Evolutionary conservation across 2,329 filamentous ascomycete genomes (phyloP).

Genomic region (Mariannaea elegans): DNA sequence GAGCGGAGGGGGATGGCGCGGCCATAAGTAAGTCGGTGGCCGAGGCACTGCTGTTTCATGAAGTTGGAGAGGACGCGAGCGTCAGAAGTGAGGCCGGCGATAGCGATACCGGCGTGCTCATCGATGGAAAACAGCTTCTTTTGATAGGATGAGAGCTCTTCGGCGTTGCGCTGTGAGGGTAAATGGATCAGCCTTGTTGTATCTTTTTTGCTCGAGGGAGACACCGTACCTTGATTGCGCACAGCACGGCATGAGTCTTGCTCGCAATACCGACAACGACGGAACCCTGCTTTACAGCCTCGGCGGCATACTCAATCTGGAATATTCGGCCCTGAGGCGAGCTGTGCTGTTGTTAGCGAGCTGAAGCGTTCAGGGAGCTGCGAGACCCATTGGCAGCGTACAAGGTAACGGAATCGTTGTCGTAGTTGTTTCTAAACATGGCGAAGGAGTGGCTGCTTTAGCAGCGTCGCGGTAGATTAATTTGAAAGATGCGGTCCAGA

Average conservation of each 20-base stretch:
- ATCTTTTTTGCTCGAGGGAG: constrained; percentile 5
- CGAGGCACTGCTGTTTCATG: constrained; percentile 99
- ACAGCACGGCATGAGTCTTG: constrained; percentile 97
- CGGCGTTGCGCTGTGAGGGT: constrained; percentile 84
- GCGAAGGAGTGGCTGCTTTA: constrained; percentile 34
- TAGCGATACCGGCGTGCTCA: constrained; percentile 93
- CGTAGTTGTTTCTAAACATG: constrained; percentile 99
- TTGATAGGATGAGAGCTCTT: constrained; percentile 99
- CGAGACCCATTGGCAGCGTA: constrained; percentile 58
- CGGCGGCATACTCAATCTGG: constrained; percentile 98
- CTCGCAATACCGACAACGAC: constrained; percentile 96
- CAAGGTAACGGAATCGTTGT: constrained; percentile 99
- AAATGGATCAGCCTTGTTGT: constrained; percentile 15
- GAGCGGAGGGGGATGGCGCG: constrained; percentile 90
- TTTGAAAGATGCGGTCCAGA: constrained; percentile 16
- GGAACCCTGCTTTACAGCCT: constrained; percentile 98
- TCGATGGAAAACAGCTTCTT: constrained; percentile 99
- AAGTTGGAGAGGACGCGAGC: constrained; percentile 99
- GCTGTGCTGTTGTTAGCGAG: constrained; percentile 60
- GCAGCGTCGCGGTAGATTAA: constrained; percentile 30
- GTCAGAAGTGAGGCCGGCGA: constrained; percentile 96
- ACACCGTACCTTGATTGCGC: constrained; percentile 85
- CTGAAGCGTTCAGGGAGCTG: constrained; percentile 29
- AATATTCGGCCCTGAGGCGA: constrained; percentile 99
- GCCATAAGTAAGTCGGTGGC: constrained; percentile 94